Conservation (phyloP, 805 yeast species). For the Vanderwaltozyma polyspora region DNA sequence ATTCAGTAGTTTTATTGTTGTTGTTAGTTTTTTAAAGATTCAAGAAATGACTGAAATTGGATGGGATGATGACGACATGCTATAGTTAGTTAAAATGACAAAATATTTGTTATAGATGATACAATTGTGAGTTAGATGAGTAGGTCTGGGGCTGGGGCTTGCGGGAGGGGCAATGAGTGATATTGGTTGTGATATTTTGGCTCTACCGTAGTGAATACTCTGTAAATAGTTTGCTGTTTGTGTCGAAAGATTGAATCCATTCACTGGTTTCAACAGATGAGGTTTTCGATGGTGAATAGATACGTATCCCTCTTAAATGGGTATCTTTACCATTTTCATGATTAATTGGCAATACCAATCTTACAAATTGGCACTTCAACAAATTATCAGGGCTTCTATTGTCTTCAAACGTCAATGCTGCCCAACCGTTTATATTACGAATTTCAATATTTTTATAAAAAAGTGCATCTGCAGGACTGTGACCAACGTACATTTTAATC, state of each 20-base stretch:
- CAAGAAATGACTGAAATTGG: no score
- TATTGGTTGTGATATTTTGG: no score
- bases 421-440: constrained; percentile 25
- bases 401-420: constrained; percentile 18
- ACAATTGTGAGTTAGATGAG: no score
- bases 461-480: constrained; percentile 19
- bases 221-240: background rate
- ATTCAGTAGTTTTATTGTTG: no score
- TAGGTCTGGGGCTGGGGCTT: no score
- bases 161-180: no score
- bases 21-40: no score
- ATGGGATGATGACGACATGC: no score
- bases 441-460: constrained; percentile 20
- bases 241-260: background rate
- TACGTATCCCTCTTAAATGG: constrained; percentile 63
- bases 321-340: constrained; percentile 96
- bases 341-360: constrained; percentile 33
- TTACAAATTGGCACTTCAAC: constrained; percentile 22
- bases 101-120: no score
- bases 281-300: constrained; percentile 8
- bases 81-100: no score
- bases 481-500: constrained; percentile 25
- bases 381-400: constrained; percentile 14
- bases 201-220: constrained; percentile 3
- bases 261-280: background rate